Evolutionary conservation across 2,329 filamentous ascomycete species (phyloP).

Genomic region (Monilinia polystroma): DNA sequence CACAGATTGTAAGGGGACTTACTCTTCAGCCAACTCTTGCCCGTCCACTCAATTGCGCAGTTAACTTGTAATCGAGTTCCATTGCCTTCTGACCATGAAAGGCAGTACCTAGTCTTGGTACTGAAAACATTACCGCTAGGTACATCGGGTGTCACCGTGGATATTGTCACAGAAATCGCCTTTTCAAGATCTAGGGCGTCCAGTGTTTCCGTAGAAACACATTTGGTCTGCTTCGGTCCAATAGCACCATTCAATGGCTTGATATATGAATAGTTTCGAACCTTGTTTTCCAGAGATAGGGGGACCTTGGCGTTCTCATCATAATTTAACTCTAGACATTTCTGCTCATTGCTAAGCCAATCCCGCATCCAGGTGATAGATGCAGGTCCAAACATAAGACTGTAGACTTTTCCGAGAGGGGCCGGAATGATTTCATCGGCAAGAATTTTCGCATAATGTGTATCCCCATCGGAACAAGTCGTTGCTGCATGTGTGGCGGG

Average conservation of each 20-base stretch:
- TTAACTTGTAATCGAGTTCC: conserved; percentile 82
- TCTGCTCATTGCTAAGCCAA: conserved; percentile 84
- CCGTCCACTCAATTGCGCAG: conserved; percentile 91
- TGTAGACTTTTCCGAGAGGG: conserved; percentile 88
- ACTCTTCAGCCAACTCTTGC: conserved; percentile 98
- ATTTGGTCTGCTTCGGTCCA: conserved; percentile 92
- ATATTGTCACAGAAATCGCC: conserved; percentile 75
- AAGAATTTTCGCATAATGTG: conserved; percentile 81
- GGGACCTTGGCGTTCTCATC: conserved; percentile 63
- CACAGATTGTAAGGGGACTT: conserved; percentile 36
- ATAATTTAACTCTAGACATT: conserved; percentile 82
- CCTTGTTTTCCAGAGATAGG: conserved; percentile 70
- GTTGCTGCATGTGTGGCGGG: conserved; percentile 79
- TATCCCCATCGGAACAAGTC: conserved; percentile 74
- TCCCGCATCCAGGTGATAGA: conserved; percentile 82
- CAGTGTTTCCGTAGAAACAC: conserved; percentile 81
- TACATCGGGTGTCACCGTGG: conserved; percentile 90
- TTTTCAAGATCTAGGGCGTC: conserved; percentile 86
- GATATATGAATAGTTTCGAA: conserved; percentile 79
- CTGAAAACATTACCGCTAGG: conserved; percentile 89
- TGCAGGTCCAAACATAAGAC: conserved; percentile 77
- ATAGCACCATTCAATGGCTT: conserved; percentile 83
- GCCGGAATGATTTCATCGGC: conserved; percentile 85
- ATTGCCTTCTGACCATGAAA: conserved; percentile 89
- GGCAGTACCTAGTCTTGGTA: conserved; percentile 90